A percentile compares a stretch with the other conserved stretches of the same genome.
Evolutionary conservation across 169 alveolate genomes (phyloP).

Genomic region (Plasmodium chabaudi): DNA sequence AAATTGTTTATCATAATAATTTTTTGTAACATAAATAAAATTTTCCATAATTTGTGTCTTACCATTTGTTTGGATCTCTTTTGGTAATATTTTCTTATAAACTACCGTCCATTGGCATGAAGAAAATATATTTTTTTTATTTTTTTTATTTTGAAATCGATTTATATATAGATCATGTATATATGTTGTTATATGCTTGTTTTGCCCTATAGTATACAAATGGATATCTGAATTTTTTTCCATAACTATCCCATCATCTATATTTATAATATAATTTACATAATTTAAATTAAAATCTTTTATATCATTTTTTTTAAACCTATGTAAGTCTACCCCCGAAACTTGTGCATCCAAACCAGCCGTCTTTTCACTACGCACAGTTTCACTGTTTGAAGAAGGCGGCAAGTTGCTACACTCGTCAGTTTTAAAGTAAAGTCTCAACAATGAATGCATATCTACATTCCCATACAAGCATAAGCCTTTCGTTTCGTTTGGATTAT

Average conservation of each 20-base stretch:
- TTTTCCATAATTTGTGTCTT: conserved; percentile 6
- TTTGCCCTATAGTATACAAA: conserved; percentile 63
- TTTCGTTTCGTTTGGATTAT: conserved; percentile 38
- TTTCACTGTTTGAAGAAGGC: no score
- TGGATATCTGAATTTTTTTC: conserved; percentile 49
- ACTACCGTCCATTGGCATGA: conserved; percentile 69
- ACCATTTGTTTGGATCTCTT: neutral
- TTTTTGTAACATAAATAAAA: conserved; percentile 46
- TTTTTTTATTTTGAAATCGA: neutral
- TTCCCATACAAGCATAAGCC: conserved; percentile 59
- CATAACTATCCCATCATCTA: conserved; percentile 39
- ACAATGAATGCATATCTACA: conserved; percentile 39
- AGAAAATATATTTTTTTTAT: conserved; percentile 13
- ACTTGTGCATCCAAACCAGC: neutral
- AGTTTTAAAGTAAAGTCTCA: conserved; percentile 1
- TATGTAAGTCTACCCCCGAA: neutral
- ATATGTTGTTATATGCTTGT: conserved; percentile 36
- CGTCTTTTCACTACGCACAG: neutral
- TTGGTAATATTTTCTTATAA: conserved; percentile 29
- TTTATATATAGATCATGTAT: conserved; percentile 36
- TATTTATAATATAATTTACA: conserved; percentile 28
- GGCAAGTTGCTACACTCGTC: neutral
- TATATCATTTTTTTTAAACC: conserved; percentile 14
- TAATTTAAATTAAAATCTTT: conserved; percentile 8
- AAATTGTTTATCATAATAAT: conserved; percentile 22